A percentile compares a stretch with the other conserved stretches of the same genome.
Evolutionary conservation across 2,329 filamentous ascomycete species (phyloP).

Genomic region (Cucurbitaria berberidis): DNA sequence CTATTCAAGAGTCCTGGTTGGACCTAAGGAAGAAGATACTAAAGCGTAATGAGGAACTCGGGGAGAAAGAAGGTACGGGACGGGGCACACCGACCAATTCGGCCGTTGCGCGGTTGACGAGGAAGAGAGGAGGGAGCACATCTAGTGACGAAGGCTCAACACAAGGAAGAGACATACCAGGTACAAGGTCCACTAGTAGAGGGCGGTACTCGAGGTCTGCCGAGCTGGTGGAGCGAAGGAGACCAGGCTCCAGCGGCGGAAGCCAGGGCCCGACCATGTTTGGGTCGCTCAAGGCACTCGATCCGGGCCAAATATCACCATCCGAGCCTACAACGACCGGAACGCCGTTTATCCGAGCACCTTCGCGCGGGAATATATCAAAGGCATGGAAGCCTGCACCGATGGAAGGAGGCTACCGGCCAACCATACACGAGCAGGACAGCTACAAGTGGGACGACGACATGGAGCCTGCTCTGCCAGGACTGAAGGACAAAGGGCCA

Average conservation of each 20-base stretch:
- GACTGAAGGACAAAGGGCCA: slow-evolving; percentile 38
- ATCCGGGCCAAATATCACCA: slow-evolving; percentile 39
- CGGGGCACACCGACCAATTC: slow-evolving; percentile 38
- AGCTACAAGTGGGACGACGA: slow-evolving; percentile 58
- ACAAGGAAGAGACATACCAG: slow-evolving; percentile 40
- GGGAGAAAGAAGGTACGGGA: slow-evolving; percentile 39
- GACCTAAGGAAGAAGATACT: slow-evolving; percentile 60
- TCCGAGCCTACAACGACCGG: slow-evolving; percentile 51
- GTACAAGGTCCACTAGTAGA: slow-evolving; percentile 23
- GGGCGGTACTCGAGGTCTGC: slow-evolving; percentile 39
- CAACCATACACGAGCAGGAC: slow-evolving; percentile 50
- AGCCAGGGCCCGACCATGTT: slow-evolving; percentile 28
- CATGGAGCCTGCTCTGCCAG: slow-evolving; percentile 42
- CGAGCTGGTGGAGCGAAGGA: slow-evolving; percentile 30
- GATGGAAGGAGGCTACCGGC: slow-evolving; percentile 38
- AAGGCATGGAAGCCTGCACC: slow-evolving; percentile 31
- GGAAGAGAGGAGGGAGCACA: slow-evolving; percentile 40
- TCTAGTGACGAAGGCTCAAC: slow-evolving; percentile 30
- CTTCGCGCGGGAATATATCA: slow-evolving; percentile 49
- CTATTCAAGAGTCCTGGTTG: slow-evolving; percentile 79
- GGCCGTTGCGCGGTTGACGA: slow-evolving; percentile 43
- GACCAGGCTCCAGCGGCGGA: slow-evolving; percentile 33
- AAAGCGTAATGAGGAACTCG: slow-evolving; percentile 50
- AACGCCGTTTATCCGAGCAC: slow-evolving; percentile 59
- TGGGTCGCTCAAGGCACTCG: slow-evolving; percentile 39